Evolutionary conservation across 306 rosid genomes (phyloP).

Genomic region (Citrullus colocynthis): DNA sequence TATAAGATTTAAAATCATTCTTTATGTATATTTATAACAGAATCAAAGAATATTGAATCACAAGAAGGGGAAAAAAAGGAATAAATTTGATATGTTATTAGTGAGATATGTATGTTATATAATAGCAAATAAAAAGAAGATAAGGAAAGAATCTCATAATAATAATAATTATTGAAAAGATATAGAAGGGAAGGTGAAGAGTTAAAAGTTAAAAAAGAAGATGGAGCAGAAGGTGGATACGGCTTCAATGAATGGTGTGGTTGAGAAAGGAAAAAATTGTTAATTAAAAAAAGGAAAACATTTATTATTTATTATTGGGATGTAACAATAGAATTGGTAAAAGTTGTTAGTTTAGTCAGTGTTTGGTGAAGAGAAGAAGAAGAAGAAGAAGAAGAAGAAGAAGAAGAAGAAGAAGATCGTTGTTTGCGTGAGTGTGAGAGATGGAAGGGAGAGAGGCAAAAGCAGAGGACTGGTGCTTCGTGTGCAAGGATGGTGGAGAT

Average conservation of each 20-base stretch:
- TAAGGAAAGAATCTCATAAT: no score
- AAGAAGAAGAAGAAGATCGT: no score
- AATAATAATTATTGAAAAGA: background rate
- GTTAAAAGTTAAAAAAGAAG: background rate
- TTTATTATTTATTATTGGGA: background rate
- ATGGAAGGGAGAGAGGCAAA: background rate
- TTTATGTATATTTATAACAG: no score
- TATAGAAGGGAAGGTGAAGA: background rate
- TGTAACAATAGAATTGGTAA: no score
- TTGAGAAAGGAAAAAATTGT: background rate
- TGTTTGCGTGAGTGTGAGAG: background rate
- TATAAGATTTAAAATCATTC: no score
- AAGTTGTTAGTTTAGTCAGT: background rate
- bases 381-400: background rate
- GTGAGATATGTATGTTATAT: no score
- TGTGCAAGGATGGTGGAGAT: conserved; percentile 44
- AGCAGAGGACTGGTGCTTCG: conserved; percentile 33
- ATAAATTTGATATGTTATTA: no score
- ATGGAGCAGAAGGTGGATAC: background rate
- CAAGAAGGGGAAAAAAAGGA: no score
- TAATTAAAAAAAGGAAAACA: background rate
- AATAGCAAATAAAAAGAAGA: no score
- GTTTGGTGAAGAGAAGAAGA: background rate
- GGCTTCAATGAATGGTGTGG: background rate
- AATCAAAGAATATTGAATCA: no score